phyloP scores from a whole-genome alignment of 305 asterid species.

The Caryopteris hybrid region DNA sequence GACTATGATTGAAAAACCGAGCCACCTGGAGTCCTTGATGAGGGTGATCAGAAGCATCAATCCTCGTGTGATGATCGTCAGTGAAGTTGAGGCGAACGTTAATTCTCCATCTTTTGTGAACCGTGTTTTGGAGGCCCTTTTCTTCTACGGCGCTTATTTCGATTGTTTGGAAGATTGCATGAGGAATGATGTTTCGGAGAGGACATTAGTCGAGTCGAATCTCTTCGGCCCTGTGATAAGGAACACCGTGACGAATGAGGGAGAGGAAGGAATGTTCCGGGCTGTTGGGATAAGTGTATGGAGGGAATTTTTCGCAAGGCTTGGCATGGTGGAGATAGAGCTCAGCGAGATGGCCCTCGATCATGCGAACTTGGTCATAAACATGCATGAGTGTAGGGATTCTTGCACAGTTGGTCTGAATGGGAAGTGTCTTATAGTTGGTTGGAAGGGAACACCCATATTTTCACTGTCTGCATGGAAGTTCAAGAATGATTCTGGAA shows the following conservation, averaged over 20 bases:
- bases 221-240: constrained; percentile 13
- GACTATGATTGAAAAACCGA: constrained; percentile 5
- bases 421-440: constrained; percentile 25
- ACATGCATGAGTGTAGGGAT: constrained; percentile 20
- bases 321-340: constrained; percentile 26
- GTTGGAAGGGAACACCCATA: constrained; percentile 57
- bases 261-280: constrained; percentile 24
- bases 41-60: constrained; percentile 6
- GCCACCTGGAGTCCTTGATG: constrained; percentile 17
- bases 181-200: constrained; percentile 8
- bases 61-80: constrained; percentile 30
- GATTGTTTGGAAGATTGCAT: constrained; percentile 24
- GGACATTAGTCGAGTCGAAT: constrained; percentile 11
- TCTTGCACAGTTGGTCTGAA: constrained; percentile 30
- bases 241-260: constrained; percentile 24
- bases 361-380: constrained; percentile 27
- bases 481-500: too few species aligned
- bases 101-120: constrained; percentile 21
- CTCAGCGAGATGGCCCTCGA: constrained; percentile 18
- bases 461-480: constrained; percentile 48
- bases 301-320: constrained; percentile 28
- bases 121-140: constrained; percentile 35
- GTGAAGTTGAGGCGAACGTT: constrained; percentile 25
- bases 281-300: constrained; percentile 22
- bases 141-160: constrained; percentile 24